phyloP scores from a whole-genome alignment of 495 filamentous ascomycete species.

The Tuber aestivum region DNA sequence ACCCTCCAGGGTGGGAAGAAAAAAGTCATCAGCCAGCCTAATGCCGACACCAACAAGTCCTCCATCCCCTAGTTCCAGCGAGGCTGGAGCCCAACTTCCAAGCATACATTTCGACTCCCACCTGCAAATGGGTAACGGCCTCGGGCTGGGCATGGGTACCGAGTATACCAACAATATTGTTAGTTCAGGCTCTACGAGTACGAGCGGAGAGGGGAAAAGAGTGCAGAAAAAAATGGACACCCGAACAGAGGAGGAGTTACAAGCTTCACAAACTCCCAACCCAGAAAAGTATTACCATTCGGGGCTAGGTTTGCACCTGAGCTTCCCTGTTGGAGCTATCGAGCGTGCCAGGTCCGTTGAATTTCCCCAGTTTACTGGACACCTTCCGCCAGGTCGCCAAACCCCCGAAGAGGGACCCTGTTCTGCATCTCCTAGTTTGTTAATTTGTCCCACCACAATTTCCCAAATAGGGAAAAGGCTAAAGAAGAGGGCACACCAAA shows the following conservation, averaged over 20 bases:
- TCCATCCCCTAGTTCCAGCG: accelerated
- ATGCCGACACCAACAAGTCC: neutral
- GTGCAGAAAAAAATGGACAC: neutral
- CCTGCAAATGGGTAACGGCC: neutral
- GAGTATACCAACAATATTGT: neutral
- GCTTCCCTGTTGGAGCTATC: neutral
- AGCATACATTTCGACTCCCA: neutral
- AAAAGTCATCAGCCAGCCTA: neutral
- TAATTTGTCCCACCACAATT: neutral
- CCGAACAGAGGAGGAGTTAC: neutral
- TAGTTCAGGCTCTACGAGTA: neutral
- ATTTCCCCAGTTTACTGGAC: neutral
- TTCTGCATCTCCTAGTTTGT: neutral
- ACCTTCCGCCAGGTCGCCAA: neutral
- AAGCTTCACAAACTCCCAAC: neutral
- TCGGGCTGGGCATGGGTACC: neutral
- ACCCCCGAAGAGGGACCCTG: neutral
- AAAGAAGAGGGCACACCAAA: neutral
- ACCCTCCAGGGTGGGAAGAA: no score
- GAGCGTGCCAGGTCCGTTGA: neutral
- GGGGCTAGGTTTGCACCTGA: neutral
- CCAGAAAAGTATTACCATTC: neutral
- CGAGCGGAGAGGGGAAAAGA: neutral
- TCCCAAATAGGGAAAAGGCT: neutral
- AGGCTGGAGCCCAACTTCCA: neutral